phyloP scores from a whole-genome alignment of 352 stramenopile genomes.

The Globisporangium cylindrosporum region DNA sequence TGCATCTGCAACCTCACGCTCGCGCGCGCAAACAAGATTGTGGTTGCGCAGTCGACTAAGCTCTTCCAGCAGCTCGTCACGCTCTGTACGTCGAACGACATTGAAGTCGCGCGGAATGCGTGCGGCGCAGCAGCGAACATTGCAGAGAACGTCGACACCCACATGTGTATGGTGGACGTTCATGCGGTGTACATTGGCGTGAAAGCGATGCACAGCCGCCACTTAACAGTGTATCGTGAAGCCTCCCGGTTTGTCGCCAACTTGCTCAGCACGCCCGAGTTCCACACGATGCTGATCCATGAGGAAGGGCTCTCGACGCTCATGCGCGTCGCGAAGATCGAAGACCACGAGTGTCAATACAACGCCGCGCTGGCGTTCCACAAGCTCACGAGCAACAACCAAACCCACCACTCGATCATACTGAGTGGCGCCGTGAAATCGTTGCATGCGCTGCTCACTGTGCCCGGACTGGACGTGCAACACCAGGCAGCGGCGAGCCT shows the following conservation, averaged over 20 bases:
- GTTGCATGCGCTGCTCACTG: constrained; percentile 74
- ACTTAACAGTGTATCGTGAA: constrained; percentile 91
- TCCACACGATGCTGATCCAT: constrained; percentile 78
- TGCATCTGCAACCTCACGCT: constrained; percentile 87
- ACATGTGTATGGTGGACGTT: constrained; percentile 82
- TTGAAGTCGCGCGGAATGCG: constrained; percentile 91
- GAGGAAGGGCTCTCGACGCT: constrained; percentile 87
- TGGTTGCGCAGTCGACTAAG: constrained; percentile 42
- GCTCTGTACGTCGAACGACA: constrained; percentile 78
- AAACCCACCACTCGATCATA: constrained; percentile 69
- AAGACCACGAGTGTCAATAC: constrained; percentile 92
- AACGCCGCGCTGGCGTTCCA: constrained; percentile 91
- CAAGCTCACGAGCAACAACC: constrained; percentile 85
- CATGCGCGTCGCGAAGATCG: constrained; percentile 83
- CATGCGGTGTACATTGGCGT: constrained; percentile 87
- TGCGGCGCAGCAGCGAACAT: constrained; percentile 92
- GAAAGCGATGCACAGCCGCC: constrained; percentile 86
- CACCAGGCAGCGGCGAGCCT: constrained; percentile 90
- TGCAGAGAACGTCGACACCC: constrained; percentile 88
- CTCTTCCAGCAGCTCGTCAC: constrained; percentile 67
- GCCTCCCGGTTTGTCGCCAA: constrained; percentile 89
- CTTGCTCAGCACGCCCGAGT: constrained; percentile 78
- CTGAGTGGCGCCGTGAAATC: constrained; percentile 53
- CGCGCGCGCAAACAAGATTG: constrained; percentile 72
- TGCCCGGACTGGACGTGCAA: constrained; percentile 70